Conservation (phyloP, 2,329 filamentous ascomycete genomes). For the Microcera coccophila region DNA sequence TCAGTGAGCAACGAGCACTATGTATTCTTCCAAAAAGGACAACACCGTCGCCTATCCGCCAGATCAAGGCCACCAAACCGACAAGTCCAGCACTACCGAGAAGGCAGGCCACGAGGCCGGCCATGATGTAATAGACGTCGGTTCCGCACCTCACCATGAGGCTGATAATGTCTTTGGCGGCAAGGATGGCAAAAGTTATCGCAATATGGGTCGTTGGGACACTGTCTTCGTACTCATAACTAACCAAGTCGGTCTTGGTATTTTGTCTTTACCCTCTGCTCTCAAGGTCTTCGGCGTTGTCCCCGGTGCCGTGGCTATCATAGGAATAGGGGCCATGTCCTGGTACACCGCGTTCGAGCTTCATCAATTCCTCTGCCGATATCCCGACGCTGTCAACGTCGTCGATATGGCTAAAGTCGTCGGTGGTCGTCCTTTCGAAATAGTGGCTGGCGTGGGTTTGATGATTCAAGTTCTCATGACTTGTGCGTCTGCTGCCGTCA, state of each 20-base stretch:
- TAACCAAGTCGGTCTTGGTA: constrained; percentile 36
- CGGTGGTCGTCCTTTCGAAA: constrained; percentile 31
- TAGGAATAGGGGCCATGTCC: constrained; percentile 61
- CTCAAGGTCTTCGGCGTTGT: constrained; percentile 65
- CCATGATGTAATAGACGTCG: constrained; percentile 12
- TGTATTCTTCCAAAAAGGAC: constrained; percentile 18
- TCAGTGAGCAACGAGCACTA: constrained; percentile 4
- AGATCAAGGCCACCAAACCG: constrained; percentile 24
- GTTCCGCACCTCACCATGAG: constrained; percentile 8
- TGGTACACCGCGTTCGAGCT: constrained; percentile 50
- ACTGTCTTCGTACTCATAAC: constrained; percentile 32
- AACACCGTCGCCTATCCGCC: constrained; percentile 25
- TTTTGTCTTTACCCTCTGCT: constrained; percentile 67
- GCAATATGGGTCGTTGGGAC: constrained; percentile 34
- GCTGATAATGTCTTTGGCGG: constrained; percentile 27
- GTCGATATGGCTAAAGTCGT: constrained; percentile 63
- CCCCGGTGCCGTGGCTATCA: constrained; percentile 63
- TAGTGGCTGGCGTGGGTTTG: constrained; percentile 54
- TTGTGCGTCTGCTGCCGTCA: constrained; percentile 62
- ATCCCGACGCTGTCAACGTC: constrained; percentile 66
- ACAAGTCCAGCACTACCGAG: constrained; percentile 26
- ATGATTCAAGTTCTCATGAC: constrained; percentile 70
- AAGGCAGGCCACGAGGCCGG: constrained; percentile 14
- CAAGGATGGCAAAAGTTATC: constrained; percentile 31
- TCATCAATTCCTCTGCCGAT: constrained; percentile 65